Evolutionary conservation across 1,284 basidiomycete genomes (phyloP), one percentile per base, ranked within the genome.

Genomic region (Ceratobasidium sp.): DNA sequence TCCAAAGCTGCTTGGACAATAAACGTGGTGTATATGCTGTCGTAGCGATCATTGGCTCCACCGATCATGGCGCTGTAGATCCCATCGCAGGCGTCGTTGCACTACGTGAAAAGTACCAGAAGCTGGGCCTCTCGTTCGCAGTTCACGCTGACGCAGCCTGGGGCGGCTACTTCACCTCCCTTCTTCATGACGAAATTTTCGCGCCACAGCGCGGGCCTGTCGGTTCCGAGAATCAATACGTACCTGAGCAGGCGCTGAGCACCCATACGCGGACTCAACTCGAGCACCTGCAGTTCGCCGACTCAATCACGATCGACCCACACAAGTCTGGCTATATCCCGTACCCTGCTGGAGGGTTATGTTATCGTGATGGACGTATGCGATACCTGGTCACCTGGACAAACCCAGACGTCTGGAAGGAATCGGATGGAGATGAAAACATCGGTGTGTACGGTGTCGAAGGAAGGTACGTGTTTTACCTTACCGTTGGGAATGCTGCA

Each of bases 241-340:
- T 84, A 28, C 84, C 84, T 23, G 80, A 80, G 23, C 78, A 84
- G 44, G 81, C 83, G 28, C 81, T 86, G 46, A 81, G 81, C 10
- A 75, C 73, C 12, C 76, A 82, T 23, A 85, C 83, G 0, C 76
- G 80, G 13, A 61, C 78, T 1, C 83, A 85, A 60, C 81, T 86
- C 56, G 49, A 80, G 20, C 78, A 81, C 39, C 81, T 87, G 13
- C 66, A 77, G 20, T 60, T 82, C 18, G 82, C 83, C 12, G 87
- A 89, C 72, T 86, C 86, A 0, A 84, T 89, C 53, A 89, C 87
- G 0, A 83, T 88, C 68, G 88, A 89, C 79, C 88, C 87, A 4
- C 88, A 89, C 80, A 89, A 89, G 82, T 83, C 83, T 51, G 88
- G 88, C 12, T 88, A 88, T 79, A 82, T 86, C 20, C 87, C 84